These are phyloP conservation scores for Moesziomyces globuligerus DNA, from an alignment of 1,284 basidiomycete genomes.

Conservation along the genomic window DNA sequence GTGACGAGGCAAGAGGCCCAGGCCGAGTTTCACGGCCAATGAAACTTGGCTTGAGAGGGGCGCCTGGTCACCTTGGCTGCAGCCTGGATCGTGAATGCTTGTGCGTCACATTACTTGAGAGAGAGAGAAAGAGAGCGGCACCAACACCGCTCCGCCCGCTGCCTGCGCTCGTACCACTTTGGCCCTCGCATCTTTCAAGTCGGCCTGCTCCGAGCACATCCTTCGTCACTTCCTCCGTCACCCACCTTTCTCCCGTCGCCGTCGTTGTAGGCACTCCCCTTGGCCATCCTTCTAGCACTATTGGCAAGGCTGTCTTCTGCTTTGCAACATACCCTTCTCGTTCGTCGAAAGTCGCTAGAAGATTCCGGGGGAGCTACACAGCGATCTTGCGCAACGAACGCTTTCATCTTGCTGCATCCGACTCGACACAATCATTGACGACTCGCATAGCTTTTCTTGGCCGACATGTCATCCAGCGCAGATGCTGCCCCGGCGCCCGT, in stretches of 20 bases:
- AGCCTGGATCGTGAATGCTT: background rate
- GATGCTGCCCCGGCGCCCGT: conserved; percentile 16
- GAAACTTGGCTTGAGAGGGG: too few species aligned
- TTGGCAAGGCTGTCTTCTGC: too few species aligned
- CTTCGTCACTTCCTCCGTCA: background rate
- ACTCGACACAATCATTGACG: too few species aligned
- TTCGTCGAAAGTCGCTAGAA: background rate
- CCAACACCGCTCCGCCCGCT: background rate
- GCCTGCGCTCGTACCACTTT: background rate
- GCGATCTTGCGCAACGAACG: too few species aligned
- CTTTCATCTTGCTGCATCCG: too few species aligned
- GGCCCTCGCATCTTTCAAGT: background rate
- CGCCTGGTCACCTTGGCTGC: background rate
- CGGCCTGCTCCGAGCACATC: background rate
- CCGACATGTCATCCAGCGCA: conserved; percentile 25
- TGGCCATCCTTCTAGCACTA: too few species aligned
- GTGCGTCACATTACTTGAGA: background rate
- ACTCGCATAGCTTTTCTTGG: background rate
- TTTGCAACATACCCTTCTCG: background rate
- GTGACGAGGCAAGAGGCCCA: background rate
- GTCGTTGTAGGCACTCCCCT: too few species aligned
- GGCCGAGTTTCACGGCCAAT: background rate
- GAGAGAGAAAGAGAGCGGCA: background rate
- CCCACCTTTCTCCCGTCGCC: background rate
- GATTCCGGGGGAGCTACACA: background rate